phyloP scores from a whole-genome alignment of 495 filamentous ascomycete species.

The Viridothelium virens region DNA sequence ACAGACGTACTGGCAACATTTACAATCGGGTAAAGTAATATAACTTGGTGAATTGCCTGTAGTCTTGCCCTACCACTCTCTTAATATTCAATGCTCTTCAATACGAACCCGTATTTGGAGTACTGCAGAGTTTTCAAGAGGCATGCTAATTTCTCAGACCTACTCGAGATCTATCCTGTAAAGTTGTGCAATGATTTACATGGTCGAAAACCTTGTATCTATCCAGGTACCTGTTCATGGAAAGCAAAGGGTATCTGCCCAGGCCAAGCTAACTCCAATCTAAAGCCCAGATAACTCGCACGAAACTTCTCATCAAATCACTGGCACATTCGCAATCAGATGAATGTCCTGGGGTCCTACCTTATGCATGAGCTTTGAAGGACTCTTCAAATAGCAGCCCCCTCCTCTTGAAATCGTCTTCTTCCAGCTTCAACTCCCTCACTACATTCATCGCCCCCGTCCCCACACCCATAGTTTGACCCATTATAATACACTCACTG shows the following conservation, averaged over 20 bases:
- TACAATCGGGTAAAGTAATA: too few species aligned
- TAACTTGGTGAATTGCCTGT: too few species aligned
- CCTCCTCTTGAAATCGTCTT: constrained; percentile 54
- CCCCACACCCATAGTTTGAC: constrained; percentile 80
- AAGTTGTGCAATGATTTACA: too few species aligned
- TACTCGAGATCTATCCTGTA: too few species aligned
- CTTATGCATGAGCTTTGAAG: background rate
- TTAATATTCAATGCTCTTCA: too few species aligned
- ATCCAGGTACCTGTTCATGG: background rate
- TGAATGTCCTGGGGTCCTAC: background rate
- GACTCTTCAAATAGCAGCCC: constrained; percentile 68
- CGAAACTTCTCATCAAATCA: too few species aligned
- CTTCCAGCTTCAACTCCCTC: constrained; percentile 59
- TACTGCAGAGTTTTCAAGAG: too few species aligned
- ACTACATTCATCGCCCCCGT: constrained; percentile 90
- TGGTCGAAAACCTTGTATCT: too few species aligned
- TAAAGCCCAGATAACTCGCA: background rate
- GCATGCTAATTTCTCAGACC: too few species aligned
- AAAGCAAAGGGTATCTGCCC: background rate
- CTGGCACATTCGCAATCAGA: background rate
- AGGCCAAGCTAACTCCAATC: background rate
- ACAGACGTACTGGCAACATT: too few species aligned
- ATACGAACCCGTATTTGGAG: too few species aligned
- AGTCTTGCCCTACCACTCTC: too few species aligned
- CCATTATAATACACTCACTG: constrained; percentile 97